Evolutionary conservation across 2,329 filamentous ascomycete genomes (phyloP).

Genomic region (Dactylellina drechsleri): DNA sequence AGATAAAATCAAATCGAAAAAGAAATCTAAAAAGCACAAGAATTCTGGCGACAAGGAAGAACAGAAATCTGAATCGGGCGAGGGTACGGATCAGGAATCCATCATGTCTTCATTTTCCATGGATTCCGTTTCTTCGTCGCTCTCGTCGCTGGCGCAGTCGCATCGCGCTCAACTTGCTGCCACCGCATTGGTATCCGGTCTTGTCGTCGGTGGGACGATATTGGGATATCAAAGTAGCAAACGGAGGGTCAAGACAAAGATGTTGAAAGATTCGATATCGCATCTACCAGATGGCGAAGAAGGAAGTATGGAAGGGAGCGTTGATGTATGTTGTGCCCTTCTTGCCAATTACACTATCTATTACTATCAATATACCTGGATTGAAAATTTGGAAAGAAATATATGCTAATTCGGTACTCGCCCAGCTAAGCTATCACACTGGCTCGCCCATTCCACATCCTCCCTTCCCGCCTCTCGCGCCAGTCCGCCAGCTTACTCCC

Average conservation of each 20-base stretch:
- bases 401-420: slow-evolving; percentile 30
- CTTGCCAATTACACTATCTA: neutral
- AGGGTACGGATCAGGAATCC: slow-evolving; percentile 13
- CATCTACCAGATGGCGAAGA: slow-evolving; percentile 30
- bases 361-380: neutral
- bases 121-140: slow-evolving; percentile 29
- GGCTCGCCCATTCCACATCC: slow-evolving; percentile 51
- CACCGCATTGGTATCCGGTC: slow-evolving; percentile 75
- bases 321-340: slow-evolving; percentile 51
- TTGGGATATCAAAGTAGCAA: slow-evolving; percentile 72
- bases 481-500: slow-evolving; percentile 25
- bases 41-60: neutral
- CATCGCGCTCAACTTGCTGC: slow-evolving; percentile 72
- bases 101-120: slow-evolving; percentile 37
- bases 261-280: slow-evolving; percentile 72
- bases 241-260: slow-evolving; percentile 67
- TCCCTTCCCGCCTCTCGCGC: slow-evolving; percentile 30
- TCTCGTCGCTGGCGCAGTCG: slow-evolving; percentile 60
- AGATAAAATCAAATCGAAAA: slow-evolving; percentile 26
- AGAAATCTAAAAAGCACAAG: slow-evolving; percentile 30
- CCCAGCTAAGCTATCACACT: slow-evolving; percentile 54
- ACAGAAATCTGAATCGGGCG: neutral
- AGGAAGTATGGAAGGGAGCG: slow-evolving; percentile 40
- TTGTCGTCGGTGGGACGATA: slow-evolving; percentile 70
- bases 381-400: neutral